Evolutionary conservation across 306 rosid genomes (phyloP).

Genomic region (Notholithocarpus densiflorus): DNA sequence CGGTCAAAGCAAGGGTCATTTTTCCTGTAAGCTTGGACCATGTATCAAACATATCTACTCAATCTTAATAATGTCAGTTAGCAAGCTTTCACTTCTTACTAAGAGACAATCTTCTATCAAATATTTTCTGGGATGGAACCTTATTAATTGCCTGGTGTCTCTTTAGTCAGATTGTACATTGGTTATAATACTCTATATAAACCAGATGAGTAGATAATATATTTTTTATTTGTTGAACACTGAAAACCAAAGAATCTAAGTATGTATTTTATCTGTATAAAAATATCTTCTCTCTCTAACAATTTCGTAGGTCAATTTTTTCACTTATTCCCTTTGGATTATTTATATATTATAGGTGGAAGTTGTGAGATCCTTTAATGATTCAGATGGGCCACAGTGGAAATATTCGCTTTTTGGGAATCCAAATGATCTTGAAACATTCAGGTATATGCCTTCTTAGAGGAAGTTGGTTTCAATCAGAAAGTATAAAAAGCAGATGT

Average conservation of each 20-base stretch:
- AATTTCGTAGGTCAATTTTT: conserved; percentile 15
- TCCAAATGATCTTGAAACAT: conserved; percentile 91
- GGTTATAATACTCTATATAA: neutral
- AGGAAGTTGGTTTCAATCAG: neutral
- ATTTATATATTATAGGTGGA: conserved; percentile 58
- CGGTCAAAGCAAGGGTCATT: neutral
- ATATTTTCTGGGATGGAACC: neutral
- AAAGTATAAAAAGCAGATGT: neutral
- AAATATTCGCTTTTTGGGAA: conserved; percentile 90
- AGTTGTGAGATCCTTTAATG: conserved; percentile 84
- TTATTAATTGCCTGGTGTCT: neutral
- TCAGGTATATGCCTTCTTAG: conserved; percentile 50
- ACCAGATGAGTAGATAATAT: neutral
- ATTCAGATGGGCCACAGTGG: conserved; percentile 94
- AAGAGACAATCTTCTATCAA: neutral
- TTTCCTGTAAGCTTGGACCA: neutral
- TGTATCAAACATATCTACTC: neutral
- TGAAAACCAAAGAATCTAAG: neutral
- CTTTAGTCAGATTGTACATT: neutral
- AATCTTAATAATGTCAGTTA: neutral
- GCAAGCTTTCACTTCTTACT: neutral
- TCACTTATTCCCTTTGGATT: conserved; percentile 26
- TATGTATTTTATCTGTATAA: conserved; percentile 10
- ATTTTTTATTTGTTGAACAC: neutral
- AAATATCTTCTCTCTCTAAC: neutral